Percentiles rank a stretch among this genome's conserved stretches.
Evolutionary conservation across 2,329 filamentous ascomycete species (phyloP).

Genomic region (Hypoxylon sp.): DNA sequence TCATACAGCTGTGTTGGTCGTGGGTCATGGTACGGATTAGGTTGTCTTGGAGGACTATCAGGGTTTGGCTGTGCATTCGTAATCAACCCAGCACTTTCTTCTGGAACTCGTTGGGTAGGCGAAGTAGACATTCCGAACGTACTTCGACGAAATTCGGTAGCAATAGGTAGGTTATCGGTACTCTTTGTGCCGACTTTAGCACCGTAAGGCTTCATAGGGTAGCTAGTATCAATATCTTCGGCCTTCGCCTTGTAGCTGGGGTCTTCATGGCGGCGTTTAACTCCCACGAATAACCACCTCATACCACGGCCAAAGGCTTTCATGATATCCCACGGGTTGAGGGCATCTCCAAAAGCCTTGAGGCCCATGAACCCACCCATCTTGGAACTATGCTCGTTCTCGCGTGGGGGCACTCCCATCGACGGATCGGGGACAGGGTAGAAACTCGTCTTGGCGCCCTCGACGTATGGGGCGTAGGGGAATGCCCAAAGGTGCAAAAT

Average conservation of each 20-base stretch:
- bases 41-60: conserved; percentile 24
- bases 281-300: conserved; percentile 82
- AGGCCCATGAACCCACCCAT: conserved; percentile 71
- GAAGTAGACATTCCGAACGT: conserved; percentile 40
- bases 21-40: conserved; percentile 37
- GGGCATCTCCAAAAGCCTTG: conserved; percentile 72
- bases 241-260: conserved; percentile 56
- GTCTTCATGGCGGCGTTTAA: conserved; percentile 66
- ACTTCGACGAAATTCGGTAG: conserved; percentile 50
- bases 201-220: conserved; percentile 45
- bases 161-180: conserved; percentile 52
- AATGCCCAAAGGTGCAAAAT: conserved; percentile 85
- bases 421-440: conserved; percentile 57
- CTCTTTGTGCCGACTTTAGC: conserved; percentile 43
- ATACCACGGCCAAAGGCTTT: conserved; percentile 81
- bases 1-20: conserved; percentile 24
- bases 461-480: conserved; percentile 74
- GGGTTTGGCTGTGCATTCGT: conserved; percentile 51
- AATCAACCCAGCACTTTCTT: conserved; percentile 57
- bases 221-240: conserved; percentile 50
- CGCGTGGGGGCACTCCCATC: conserved; percentile 50
- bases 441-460: conserved; percentile 54
- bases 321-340: conserved; percentile 84
- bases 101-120: conserved; percentile 37
- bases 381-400: conserved; percentile 60